phyloP scores from a whole-genome alignment of 2,329 filamentous ascomycete species.

The Aspergillus sp. region DNA sequence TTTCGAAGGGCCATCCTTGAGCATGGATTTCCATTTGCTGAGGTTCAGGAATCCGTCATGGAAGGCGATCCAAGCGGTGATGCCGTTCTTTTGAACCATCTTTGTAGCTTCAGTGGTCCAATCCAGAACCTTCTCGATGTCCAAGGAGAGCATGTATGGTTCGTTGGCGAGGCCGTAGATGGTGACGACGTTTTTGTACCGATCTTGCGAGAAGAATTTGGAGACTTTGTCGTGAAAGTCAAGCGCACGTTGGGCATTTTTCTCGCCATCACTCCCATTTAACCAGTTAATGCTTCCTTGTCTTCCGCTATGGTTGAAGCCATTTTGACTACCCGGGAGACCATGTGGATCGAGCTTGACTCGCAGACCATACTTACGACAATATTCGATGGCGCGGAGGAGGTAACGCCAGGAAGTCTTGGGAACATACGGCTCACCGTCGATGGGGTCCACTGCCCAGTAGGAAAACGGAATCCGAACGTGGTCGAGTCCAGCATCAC shows the following conservation, averaged over 20 bases:
- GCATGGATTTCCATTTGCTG: constrained; percentile 81
- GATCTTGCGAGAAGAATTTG: constrained; percentile 87
- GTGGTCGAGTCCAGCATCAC: constrained; percentile 86
- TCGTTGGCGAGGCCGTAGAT: constrained; percentile 97
- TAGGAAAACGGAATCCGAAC: constrained; percentile 95
- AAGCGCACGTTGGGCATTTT: constrained; percentile 77
- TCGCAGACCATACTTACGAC: constrained; percentile 84
- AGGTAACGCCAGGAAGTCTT: constrained; percentile 92
- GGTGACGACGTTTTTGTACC: constrained; percentile 86
- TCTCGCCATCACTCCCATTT: constrained; percentile 78
- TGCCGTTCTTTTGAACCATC: constrained; percentile 73
- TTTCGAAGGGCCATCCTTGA: constrained; percentile 65
- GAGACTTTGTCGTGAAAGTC: constrained; percentile 85
- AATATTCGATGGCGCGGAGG: constrained; percentile 88
- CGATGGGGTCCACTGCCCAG: constrained; percentile 87
- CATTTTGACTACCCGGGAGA: constrained; percentile 91
- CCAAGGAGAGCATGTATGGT: constrained; percentile 77
- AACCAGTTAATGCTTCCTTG: constrained; percentile 83
- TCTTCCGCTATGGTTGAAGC: constrained; percentile 93
- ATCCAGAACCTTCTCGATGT: constrained; percentile 64
- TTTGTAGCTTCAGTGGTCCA: constrained; percentile 78
- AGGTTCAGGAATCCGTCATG: constrained; percentile 95
- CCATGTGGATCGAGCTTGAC: constrained; percentile 92
- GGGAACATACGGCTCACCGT: constrained; percentile 81
- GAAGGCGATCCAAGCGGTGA: constrained; percentile 73